Percentiles rank a stretch among this genome's conserved stretches.
Evolutionary conservation across 2,329 filamentous ascomycete species (phyloP).

Genomic region (Xylariaceae sp.): DNA sequence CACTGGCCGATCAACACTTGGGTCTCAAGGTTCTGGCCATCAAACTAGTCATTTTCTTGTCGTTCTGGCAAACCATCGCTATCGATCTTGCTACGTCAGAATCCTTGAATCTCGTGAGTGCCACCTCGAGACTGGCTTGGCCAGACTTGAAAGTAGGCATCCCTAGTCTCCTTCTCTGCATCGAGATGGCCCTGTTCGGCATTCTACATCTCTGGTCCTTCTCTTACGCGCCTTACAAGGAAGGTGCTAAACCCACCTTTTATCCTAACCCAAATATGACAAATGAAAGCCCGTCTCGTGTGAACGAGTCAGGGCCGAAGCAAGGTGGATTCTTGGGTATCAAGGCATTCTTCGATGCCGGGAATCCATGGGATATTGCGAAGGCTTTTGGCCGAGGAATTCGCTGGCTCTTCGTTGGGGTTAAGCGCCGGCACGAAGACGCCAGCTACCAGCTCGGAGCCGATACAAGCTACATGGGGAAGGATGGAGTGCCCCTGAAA

Average conservation of each 20-base stretch:
- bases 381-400: constrained; percentile 76
- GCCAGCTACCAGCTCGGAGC: constrained; percentile 46
- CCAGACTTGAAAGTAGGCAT: constrained; percentile 80
- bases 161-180: constrained; percentile 71
- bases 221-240: constrained; percentile 67
- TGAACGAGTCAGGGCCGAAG: constrained; percentile 50
- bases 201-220: constrained; percentile 81
- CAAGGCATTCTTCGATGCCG: constrained; percentile 65
- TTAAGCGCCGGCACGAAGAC: constrained; percentile 57
- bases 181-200: constrained; percentile 82
- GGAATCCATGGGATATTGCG: constrained; percentile 80
- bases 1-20: constrained; percentile 66
- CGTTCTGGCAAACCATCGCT: constrained; percentile 73
- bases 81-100: constrained; percentile 51
- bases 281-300: constrained; percentile 37
- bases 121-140: constrained; percentile 61
- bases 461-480: constrained; percentile 39
- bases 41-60: constrained; percentile 88
- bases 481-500: constrained; percentile 26
- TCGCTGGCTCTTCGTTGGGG: constrained; percentile 77
- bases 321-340: constrained; percentile 63
- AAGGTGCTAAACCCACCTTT: constrained; percentile 42
- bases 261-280: constrained; percentile 46
- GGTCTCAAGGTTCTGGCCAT: constrained; percentile 82
- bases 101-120: constrained; percentile 59